phyloP scores from a whole-genome alignment of 306 rosid species.

The Casuarina glauca region DNA sequence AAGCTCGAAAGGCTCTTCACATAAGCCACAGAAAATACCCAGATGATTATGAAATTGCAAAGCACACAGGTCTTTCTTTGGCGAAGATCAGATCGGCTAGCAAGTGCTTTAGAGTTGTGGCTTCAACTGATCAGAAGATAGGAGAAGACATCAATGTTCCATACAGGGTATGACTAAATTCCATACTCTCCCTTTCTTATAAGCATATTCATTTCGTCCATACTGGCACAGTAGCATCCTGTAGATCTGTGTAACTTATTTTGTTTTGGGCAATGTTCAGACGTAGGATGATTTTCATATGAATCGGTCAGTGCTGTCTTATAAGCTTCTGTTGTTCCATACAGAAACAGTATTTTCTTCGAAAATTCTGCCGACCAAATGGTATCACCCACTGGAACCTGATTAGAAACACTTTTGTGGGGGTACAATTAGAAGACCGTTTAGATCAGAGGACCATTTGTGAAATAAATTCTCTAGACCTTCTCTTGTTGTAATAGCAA shows the following conservation, averaged over 20 bases:
- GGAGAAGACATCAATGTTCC: conserved; percentile 47
- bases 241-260: not conserved
- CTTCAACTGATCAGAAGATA: conserved; percentile 72
- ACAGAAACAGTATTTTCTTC: too few species aligned
- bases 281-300: not conserved
- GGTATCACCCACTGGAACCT: too few species aligned
- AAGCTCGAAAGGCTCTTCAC: conserved; percentile 57
- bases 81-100: conserved; percentile 74
- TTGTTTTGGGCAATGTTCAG: not conserved
- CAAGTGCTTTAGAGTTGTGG: conserved; percentile 71
- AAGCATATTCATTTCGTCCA: conserved; percentile 13
- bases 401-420: too few species aligned
- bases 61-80: conserved; percentile 77
- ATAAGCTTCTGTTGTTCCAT: too few species aligned
- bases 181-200: not conserved
- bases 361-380: too few species aligned
- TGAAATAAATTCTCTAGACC: too few species aligned
- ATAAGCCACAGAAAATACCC: conserved; percentile 41
- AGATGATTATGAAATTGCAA: conserved; percentile 70
- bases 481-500: too few species aligned
- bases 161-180: conserved; percentile 53
- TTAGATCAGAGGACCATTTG: too few species aligned
- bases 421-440: too few species aligned
- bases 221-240: not conserved
- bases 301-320: not conserved